phyloP scores from a whole-genome alignment of 2,329 filamentous ascomycete genomes.

The Pyricularia sp. region DNA sequence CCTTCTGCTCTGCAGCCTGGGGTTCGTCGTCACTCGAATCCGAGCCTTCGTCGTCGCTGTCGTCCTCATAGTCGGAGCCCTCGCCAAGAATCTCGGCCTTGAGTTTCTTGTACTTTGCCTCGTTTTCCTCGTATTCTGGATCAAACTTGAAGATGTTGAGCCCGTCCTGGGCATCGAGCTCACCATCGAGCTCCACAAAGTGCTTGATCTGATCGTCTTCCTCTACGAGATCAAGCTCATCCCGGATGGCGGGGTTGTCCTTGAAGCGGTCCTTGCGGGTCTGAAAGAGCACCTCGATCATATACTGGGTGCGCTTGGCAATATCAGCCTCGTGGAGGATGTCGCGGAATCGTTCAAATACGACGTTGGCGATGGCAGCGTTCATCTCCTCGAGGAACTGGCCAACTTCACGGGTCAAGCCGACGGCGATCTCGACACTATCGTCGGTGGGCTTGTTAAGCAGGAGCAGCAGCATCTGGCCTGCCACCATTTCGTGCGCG shows the following conservation, averaged over 20 bases:
- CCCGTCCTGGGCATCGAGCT: slow-evolving; percentile 74
- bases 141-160: slow-evolving; percentile 97
- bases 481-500: slow-evolving; percentile 84
- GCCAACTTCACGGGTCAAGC: slow-evolving; percentile 84
- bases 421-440: slow-evolving; percentile 94
- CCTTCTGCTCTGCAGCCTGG: slow-evolving; percentile 68
- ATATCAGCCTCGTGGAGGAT: slow-evolving; percentile 96
- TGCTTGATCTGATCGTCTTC: slow-evolving; percentile 98
- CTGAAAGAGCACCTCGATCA: slow-evolving; percentile 97
- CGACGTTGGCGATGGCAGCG: slow-evolving; percentile 71
- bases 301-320: slow-evolving; percentile 97
- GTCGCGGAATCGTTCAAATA: slow-evolving; percentile 92
- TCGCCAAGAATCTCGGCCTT: slow-evolving; percentile 93
- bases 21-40: slow-evolving; percentile 60
- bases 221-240: slow-evolving; percentile 90
- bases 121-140: slow-evolving; percentile 78
- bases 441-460: slow-evolving; percentile 95
- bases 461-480: slow-evolving; percentile 84
- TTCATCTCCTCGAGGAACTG: slow-evolving; percentile 96
- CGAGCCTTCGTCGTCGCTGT: slow-evolving; percentile 48
- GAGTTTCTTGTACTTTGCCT: slow-evolving; percentile 80
- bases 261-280: slow-evolving; percentile 95
- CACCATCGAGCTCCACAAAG: slow-evolving; percentile 69
- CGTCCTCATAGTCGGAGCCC: slow-evolving; percentile 67
- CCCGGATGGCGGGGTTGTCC: slow-evolving; percentile 81